These are phyloP conservation scores for Biscutella laevigata DNA, from an alignment of 441 rosid species.

Conservation along the genomic window DNA sequence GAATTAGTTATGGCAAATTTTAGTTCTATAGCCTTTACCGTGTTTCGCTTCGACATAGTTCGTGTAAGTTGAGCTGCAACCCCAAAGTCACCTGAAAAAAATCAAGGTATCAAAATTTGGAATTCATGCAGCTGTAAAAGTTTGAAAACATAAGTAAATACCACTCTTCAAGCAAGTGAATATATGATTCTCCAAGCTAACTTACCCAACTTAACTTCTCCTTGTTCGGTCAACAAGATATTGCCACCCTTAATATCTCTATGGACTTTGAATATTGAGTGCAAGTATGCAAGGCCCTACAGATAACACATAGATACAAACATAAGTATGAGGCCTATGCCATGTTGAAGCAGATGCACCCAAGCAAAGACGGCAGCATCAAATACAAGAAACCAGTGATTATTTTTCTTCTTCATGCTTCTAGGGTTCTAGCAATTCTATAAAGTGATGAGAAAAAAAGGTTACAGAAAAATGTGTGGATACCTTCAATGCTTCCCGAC, in stretches of 20 bases:
- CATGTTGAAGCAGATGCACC: not conserved
- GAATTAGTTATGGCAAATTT: conserved; percentile 12
- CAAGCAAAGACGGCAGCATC: conserved; percentile 11
- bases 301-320: conserved; percentile 22
- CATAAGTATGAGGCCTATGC: conserved; percentile 9
- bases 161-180: not conserved
- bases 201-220: conserved; percentile 98
- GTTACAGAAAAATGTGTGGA: not conserved
- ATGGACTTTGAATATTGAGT: conserved; percentile 93
- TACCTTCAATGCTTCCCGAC: conserved; percentile 96
- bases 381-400: conserved; percentile 7
- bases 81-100: conserved; percentile 92
- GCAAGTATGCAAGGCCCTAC: conserved; percentile 97
- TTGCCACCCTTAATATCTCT: conserved; percentile 99
- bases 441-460: not conserved
- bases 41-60: conserved; percentile 98
- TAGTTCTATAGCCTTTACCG: conserved; percentile 36
- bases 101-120: conserved; percentile 13
- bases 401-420: conserved; percentile 6
- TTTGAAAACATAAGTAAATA: not conserved
- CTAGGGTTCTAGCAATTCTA: conserved; percentile 7
- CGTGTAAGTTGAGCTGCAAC: conserved; percentile 98
- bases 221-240: conserved; percentile 96
- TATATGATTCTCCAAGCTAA: conserved; percentile 16
- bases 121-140: conserved; percentile 19